Percentiles rank a stretch among this genome's conserved stretches.
phyloP scores from a whole-genome alignment of 2,329 filamentous ascomycete species.

The Calonectria henricotiae region DNA sequence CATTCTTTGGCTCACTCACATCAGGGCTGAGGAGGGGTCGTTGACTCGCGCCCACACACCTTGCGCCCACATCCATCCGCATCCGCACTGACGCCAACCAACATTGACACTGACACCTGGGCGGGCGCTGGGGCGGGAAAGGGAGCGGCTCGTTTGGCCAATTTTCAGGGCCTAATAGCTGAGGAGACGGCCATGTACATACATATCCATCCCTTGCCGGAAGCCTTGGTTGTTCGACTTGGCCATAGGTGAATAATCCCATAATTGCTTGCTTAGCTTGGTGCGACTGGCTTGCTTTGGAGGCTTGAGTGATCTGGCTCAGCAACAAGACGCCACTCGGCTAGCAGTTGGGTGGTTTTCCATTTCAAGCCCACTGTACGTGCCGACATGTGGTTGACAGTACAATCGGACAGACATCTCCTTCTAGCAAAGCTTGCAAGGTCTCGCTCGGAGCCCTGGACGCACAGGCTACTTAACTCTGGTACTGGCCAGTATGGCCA shows the following conservation, averaged over 20 bases:
- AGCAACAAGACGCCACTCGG: slow-evolving; percentile 13
- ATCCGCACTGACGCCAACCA: slow-evolving; percentile 27
- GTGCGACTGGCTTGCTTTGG: slow-evolving; percentile 6
- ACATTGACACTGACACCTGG: slow-evolving; percentile 15
- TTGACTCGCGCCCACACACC: slow-evolving; percentile 33
- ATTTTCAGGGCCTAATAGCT: neutral
- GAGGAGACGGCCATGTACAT: neutral
- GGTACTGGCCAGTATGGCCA: slow-evolving; percentile 4
- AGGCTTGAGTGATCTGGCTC: neutral
- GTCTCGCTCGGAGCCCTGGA: slow-evolving; percentile 4
- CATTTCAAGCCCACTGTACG: slow-evolving; percentile 2
- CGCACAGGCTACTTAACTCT: slow-evolving; percentile 11
- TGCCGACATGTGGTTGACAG: slow-evolving; percentile 16
- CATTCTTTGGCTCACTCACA: slow-evolving; percentile 14
- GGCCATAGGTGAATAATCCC: neutral
- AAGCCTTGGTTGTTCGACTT: neutral
- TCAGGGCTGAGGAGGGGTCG: slow-evolving; percentile 23
- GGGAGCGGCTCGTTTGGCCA: neutral
- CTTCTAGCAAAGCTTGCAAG: slow-evolving; percentile 23
- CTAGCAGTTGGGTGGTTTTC: slow-evolving; percentile 18
- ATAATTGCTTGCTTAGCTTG: slow-evolving; percentile 8
- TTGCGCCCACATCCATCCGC: slow-evolving; percentile 14
- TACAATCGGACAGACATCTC: slow-evolving; percentile 16
- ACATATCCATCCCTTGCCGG: neutral
- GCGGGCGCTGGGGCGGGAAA: neutral